Percentiles rank a stretch among this genome's conserved stretches.
Evolutionary conservation across 192 early-diverging fungal species (phyloP).

Genomic region (Polychytrium aggregatum): DNA sequence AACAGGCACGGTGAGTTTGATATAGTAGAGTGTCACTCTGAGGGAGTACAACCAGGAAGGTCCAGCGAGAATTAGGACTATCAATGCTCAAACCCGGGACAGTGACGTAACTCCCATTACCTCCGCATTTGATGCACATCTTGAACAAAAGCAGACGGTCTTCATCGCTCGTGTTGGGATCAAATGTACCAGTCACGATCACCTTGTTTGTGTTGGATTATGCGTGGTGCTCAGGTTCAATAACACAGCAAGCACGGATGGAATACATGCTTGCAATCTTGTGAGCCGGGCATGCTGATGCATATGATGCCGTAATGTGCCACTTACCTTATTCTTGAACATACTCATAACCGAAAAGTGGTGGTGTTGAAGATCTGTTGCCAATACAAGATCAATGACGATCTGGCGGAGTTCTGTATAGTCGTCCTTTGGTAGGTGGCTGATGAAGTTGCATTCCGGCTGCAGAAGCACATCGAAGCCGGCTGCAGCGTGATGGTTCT

Average conservation of each 20-base stretch:
- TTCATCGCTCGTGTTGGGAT: conserved; percentile 25
- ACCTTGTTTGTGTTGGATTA: too few species aligned
- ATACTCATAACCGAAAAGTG: conserved; percentile 33
- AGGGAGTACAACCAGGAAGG: conserved; percentile 1
- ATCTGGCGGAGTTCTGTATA: conserved; percentile 27
- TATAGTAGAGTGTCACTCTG: conserved; percentile 43
- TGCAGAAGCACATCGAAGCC: conserved; percentile 22
- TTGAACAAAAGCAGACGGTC: conserved; percentile 35
- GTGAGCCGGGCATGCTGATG: too few species aligned
- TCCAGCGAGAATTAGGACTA: not conserved
- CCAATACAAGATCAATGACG: conserved; percentile 39
- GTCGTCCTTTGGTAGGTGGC: conserved; percentile 18
- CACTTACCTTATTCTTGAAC: conserved; percentile 42
- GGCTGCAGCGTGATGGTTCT: conserved; percentile 38
- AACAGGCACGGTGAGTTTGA: too few species aligned
- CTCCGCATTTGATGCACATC: conserved; percentile 44
- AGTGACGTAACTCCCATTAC: too few species aligned
- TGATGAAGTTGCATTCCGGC: conserved; percentile 37
- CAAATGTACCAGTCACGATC: conserved; percentile 26
- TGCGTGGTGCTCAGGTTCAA: too few species aligned
- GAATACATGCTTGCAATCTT: too few species aligned
- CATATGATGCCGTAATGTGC: too few species aligned
- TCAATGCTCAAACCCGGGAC: not conserved
- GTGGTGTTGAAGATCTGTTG: conserved; percentile 29
- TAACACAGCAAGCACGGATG: too few species aligned